phyloP scores from a whole-genome alignment of 805 yeast genomes.

The Barnettozyma wickerhamii region DNA sequence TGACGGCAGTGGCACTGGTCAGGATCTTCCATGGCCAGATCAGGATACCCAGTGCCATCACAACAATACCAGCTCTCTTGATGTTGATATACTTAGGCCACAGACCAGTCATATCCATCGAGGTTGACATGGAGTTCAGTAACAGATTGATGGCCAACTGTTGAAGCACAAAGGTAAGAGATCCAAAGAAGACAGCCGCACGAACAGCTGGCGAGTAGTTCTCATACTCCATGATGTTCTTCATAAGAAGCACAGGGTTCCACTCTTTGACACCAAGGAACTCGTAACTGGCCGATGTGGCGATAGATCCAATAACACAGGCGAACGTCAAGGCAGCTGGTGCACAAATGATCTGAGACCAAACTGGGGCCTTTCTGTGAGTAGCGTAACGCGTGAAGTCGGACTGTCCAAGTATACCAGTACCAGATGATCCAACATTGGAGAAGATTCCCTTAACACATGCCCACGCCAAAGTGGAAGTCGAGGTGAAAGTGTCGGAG shows the following conservation, averaged over 20 bases:
- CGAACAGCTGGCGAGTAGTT: slow-evolving; percentile 24
- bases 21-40: slow-evolving; percentile 39
- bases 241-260: slow-evolving; percentile 27
- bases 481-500: slow-evolving; percentile 2
- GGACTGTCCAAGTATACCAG: slow-evolving; percentile 30
- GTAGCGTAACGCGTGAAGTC: slow-evolving; percentile 31
- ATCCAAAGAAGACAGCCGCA: slow-evolving; percentile 31
- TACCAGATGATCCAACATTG: slow-evolving; percentile 23
- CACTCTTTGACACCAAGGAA: slow-evolving; percentile 27
- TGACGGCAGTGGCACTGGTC: slow-evolving; percentile 17
- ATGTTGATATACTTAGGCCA: slow-evolving; percentile 33
- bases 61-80: slow-evolving; percentile 22
- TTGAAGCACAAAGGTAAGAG: slow-evolving; percentile 25
- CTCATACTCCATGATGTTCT: slow-evolving; percentile 15
- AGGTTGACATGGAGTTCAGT: slow-evolving; percentile 23
- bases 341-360: slow-evolving; percentile 26
- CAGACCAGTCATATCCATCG: slow-evolving; percentile 33
- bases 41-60: slow-evolving; percentile 34
- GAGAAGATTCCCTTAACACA: slow-evolving; percentile 29
- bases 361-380: slow-evolving; percentile 20
- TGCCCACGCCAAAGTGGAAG: slow-evolving; percentile 23
- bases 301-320: slow-evolving; percentile 28
- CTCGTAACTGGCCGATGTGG: slow-evolving; percentile 28
- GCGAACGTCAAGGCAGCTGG: slow-evolving; percentile 28
- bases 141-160: slow-evolving; percentile 28